A percentile compares a stretch with the other conserved stretches of the same genome.
Evolutionary conservation across 208 protist genomes (phyloP).

Genomic region (Acanthamoeba lenticulata): DNA sequence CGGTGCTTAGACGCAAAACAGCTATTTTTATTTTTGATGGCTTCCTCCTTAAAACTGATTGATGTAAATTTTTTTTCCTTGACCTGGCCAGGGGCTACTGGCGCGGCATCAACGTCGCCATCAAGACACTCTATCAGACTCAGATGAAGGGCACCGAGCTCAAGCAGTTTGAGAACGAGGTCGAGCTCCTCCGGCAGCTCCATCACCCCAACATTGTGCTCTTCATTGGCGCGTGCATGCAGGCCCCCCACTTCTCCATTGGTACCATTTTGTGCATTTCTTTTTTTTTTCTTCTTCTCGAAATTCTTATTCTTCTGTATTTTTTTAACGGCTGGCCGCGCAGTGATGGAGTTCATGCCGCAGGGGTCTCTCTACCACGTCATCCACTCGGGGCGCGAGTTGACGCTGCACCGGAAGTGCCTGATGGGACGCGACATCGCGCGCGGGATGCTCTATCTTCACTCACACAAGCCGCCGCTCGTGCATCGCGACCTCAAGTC

Average conservation of each 20-base stretch:
- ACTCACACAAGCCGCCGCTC: conserved; percentile 7
- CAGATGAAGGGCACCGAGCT: conserved; percentile 20
- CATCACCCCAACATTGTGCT: conserved; percentile 36
- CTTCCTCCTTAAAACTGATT: too few species aligned
- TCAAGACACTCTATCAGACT: conserved; percentile 31
- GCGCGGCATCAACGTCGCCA: conserved; percentile 26
- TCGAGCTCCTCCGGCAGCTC: background rate
- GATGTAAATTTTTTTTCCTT: too few species aligned
- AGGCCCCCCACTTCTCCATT: conserved; percentile 15
- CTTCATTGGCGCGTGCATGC: conserved; percentile 37
- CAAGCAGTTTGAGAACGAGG: background rate
- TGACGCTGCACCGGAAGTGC: conserved; percentile 1
- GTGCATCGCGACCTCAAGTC: conserved; percentile 21
- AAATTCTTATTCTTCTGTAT: too few species aligned
- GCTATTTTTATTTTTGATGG: too few species aligned
- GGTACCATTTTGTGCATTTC: too few species aligned
- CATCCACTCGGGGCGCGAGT: background rate
- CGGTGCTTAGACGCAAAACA: too few species aligned
- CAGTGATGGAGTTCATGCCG: conserved; percentile 45
- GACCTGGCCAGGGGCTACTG: background rate
- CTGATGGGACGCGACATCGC: conserved; percentile 45
- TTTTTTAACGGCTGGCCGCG: too few species aligned
- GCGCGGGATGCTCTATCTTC: conserved; percentile 16
- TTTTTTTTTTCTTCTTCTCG: background rate
- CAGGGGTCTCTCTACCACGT: conserved; percentile 17